Percentiles rank a stretch among this genome's conserved stretches.
Conservation (phyloP, 169 alveolate genomes). For the Eimeria necatrix region DNA sequence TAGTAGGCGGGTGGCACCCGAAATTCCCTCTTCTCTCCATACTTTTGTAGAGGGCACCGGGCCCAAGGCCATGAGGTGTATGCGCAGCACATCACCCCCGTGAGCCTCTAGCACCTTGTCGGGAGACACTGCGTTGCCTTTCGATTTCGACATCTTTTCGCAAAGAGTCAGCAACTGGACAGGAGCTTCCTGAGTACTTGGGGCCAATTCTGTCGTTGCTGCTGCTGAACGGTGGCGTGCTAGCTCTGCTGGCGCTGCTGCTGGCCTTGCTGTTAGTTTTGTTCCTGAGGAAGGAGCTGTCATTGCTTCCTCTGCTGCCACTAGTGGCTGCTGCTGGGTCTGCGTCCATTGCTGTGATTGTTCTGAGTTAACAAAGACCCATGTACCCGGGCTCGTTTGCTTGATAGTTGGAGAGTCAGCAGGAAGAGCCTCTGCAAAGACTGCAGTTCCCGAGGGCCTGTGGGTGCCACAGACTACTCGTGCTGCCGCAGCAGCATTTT, state of each 20-base stretch:
- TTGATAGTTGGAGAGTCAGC: background rate
- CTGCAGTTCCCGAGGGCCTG: background rate
- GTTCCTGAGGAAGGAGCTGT: background rate
- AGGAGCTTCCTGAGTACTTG: background rate
- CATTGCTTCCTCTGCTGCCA: background rate
- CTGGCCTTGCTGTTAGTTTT: background rate
- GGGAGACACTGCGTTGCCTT: conserved; percentile 77
- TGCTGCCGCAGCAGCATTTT: background rate
- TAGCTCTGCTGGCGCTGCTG: background rate
- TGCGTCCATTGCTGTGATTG: background rate
- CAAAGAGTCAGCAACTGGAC: conserved; percentile 40
- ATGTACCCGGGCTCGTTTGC: background rate
- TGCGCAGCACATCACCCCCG: conserved; percentile 93
- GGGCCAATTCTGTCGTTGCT: background rate
- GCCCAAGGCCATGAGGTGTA: conserved; percentile 92
- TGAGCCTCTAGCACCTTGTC: conserved; percentile 53
- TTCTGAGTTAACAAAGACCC: background rate
- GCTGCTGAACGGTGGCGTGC: background rate
- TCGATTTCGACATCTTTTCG: conserved; percentile 82
- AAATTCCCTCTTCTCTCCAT: conserved; percentile 84
- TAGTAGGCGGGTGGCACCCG: conserved; percentile 73
- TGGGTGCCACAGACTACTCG: background rate
- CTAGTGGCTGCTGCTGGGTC: too few relatives aligned
- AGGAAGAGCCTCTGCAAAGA: background rate
- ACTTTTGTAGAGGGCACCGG: conserved; percentile 90